phyloP scores from a whole-genome alignment of 495 filamentous ascomycete genomes.

The Aspergillus sclerotiicarbonarius region DNA sequence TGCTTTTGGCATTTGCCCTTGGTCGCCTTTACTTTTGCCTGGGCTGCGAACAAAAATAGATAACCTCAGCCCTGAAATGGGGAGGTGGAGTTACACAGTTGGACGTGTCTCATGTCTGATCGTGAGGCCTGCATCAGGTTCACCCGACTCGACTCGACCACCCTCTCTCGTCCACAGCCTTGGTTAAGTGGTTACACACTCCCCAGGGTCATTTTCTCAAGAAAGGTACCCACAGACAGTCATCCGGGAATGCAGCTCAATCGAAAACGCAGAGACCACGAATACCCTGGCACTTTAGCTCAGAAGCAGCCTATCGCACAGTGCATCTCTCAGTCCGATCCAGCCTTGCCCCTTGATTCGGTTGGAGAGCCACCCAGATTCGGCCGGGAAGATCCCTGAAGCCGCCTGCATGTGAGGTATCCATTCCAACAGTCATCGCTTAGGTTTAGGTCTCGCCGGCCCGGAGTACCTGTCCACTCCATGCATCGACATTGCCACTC shows the following conservation, averaged over 20 bases:
- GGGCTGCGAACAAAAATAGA: neutral
- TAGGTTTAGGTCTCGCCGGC: neutral
- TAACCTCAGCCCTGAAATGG: conserved; percentile 5
- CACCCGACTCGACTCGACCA: neutral
- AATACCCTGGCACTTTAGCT: neutral
- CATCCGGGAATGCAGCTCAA: neutral
- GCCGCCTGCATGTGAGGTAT: conserved; percentile 19
- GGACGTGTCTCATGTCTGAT: conserved; percentile 1
- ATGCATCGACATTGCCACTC: neutral
- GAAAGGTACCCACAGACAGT: neutral
- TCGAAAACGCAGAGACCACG: neutral
- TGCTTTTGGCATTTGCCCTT: neutral
- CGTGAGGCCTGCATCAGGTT: neutral
- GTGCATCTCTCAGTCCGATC: neutral
- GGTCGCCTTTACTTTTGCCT: neutral
- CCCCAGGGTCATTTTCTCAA: neutral
- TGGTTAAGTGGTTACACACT: too few relatives aligned
- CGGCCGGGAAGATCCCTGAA: conserved; percentile 16
- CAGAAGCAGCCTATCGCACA: too few relatives aligned
- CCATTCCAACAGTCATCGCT: conserved; percentile 3
- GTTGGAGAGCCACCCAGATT: conserved; percentile 5
- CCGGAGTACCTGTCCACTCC: neutral
- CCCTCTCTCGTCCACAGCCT: too few relatives aligned
- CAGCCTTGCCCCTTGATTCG: conserved; percentile 5
- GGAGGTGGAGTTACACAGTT: neutral